Evolutionary conservation across 73 alveolate species (phyloP), one percentile per base, ranked within the genome.

Genomic region (Paramecium caudatum): DNA sequence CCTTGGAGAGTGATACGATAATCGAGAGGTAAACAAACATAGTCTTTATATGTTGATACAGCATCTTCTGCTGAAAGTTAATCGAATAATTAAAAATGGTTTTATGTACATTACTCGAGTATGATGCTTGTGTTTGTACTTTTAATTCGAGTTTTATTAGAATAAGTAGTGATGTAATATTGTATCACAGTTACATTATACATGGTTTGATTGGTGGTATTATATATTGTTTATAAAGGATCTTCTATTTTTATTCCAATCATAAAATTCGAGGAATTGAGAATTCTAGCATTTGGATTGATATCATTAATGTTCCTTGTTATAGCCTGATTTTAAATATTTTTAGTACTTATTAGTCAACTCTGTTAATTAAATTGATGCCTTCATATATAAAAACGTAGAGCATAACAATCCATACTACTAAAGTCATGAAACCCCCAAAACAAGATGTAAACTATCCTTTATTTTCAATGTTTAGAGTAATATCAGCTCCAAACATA

Each of bases 271-370:
- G 80, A 55, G 17, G 30, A 10, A 55, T 55, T 55, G 80, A 55
- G 80, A 55, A 55, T 43, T 55, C 80, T 55, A 55, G 80, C 80
- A 55, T 55, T 55, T 55, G 80, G 80, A 55, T 43, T 55, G 46
- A 55, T 55, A 8, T 55, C 80, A 55, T 55, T 55, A 19, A 55
- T 55, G 23, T 37, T 55, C 30, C 80, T 55, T 27, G 80, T 55
- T 37, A 55, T 27, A 55, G 80, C 80, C 80, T 55, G 23, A 55
- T 17, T 23, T 43, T 55, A 27, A 55, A 55, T 9, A 13, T 9
- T 6, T 27, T 8, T 55, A 1, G 8, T 55, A 55, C 80, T 55
- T 55, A 55, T 55, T 55, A 25, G 30, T 55, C 80, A 27, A 9
- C 21, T 55, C 80, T 55, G 12, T 55, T 23, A 23, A 55, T 21